These are phyloP conservation scores for Daldinia vernicosa DNA, from an alignment of 495 filamentous ascomycete genomes.

Conservation along the genomic window DNA sequence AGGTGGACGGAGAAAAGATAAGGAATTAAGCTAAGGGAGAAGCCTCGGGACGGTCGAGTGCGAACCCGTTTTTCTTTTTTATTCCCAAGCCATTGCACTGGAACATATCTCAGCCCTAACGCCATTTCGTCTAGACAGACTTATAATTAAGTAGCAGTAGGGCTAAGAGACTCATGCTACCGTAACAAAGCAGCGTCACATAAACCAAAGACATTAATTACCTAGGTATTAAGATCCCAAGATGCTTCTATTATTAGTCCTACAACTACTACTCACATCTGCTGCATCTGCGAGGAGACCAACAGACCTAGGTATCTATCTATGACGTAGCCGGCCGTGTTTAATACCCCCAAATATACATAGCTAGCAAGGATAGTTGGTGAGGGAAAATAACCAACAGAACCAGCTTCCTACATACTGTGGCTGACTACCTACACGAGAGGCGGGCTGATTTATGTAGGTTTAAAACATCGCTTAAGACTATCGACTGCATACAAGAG, in stretches of 20 bases:
- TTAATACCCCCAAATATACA: neutral
- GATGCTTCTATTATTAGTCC: constrained; percentile 1
- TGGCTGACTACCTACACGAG: neutral
- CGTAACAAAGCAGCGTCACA: neutral
- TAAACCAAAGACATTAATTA: too few relatives aligned
- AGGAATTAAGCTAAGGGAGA: neutral
- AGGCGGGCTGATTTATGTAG: neutral
- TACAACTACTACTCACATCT: neutral
- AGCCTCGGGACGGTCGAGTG: neutral
- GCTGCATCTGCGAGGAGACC: neutral
- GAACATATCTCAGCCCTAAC: neutral
- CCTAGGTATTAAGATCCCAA: too few relatives aligned
- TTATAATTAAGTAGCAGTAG: neutral
- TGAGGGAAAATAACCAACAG: too few relatives aligned
- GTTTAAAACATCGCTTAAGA: neutral
- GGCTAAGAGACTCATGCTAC: neutral
- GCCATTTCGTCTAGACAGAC: too few relatives aligned
- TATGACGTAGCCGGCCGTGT: neutral
- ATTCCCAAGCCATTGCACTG: neutral
- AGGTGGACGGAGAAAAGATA: neutral
- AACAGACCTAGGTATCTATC: neutral
- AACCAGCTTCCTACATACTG: neutral
- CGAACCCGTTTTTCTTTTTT: neutral
- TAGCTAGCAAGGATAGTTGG: neutral
- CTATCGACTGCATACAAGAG: neutral